phyloP scores from a whole-genome alignment of 805 yeast genomes.

The Metschnikowia picachoensis region DNA sequence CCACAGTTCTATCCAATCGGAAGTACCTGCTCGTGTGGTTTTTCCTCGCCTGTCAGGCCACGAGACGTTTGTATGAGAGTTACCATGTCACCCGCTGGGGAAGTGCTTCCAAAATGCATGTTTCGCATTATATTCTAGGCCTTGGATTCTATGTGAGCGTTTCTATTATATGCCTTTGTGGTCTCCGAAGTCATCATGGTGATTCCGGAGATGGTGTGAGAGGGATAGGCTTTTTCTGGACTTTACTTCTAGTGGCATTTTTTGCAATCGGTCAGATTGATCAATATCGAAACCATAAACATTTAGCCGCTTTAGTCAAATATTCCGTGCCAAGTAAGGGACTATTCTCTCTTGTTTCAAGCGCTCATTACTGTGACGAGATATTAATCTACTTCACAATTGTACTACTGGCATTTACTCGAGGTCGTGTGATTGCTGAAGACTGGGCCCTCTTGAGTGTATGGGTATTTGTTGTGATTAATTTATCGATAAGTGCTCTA shows the following conservation, averaged over 20 bases:
- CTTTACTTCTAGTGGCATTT: not conserved
- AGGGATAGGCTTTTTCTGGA: not conserved
- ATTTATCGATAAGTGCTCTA: conserved; percentile 52
- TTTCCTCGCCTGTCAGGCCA: conserved; percentile 44
- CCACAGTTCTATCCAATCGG: conserved; percentile 7
- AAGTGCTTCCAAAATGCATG: conserved; percentile 50
- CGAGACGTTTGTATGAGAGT: conserved; percentile 56
- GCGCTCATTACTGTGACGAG: conserved; percentile 74
- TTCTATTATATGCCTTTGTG: conserved; percentile 30
- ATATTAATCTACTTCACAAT: conserved; percentile 47
- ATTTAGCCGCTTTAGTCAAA: conserved; percentile 47
- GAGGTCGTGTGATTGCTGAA: conserved; percentile 12
- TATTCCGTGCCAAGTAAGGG: conserved; percentile 54
- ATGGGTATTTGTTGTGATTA: conserved; percentile 37
- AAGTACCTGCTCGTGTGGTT: conserved; percentile 21
- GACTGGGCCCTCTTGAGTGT: conserved; percentile 21
- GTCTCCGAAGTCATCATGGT: conserved; percentile 1
- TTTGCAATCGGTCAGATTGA: conserved; percentile 44
- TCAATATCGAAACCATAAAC: conserved; percentile 49
- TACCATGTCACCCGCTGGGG: conserved; percentile 45
- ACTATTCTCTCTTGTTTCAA: conserved; percentile 46
- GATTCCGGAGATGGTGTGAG: not conserved
- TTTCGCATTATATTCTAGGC: conserved; percentile 66
- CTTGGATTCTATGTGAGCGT: conserved; percentile 52
- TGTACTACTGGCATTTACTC: conserved; percentile 17